Conservation (phyloP, 169 alveolate genomes). For the Babesia bovis region DNA sequence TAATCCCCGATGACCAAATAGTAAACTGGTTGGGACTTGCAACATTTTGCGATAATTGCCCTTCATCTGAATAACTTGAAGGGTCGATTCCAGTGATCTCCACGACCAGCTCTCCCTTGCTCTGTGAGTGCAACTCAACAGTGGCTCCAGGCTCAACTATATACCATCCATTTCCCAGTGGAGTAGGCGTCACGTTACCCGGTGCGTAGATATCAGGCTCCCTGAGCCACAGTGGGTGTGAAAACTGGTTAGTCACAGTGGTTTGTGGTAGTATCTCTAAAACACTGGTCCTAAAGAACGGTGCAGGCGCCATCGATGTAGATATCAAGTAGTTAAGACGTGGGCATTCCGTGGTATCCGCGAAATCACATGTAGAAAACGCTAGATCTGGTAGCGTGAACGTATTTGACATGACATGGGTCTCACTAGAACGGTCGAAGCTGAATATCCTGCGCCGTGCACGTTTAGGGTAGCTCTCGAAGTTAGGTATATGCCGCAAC, state of each 20-base stretch:
- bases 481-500: slow-evolving; percentile 38
- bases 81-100: slow-evolving; percentile 76
- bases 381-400: slow-evolving; percentile 60
- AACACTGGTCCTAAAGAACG: slow-evolving; percentile 81
- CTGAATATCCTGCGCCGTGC: slow-evolving; percentile 15
- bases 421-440: slow-evolving; percentile 32
- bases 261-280: slow-evolving; percentile 79
- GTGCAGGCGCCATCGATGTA: slow-evolving; percentile 82
- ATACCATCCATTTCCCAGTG: slow-evolving; percentile 51
- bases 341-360: slow-evolving; percentile 69
- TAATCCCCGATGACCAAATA: slow-evolving; percentile 53
- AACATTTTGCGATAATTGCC: neutral
- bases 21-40: neutral
- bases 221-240: slow-evolving; percentile 64
- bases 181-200: slow-evolving; percentile 27
- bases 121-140: slow-evolving; percentile 83
- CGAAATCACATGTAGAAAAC: slow-evolving; percentile 50
- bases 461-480: slow-evolving; percentile 32
- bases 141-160: slow-evolving; percentile 72
- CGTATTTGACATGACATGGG: slow-evolving; percentile 51
- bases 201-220: slow-evolving; percentile 35
- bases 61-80: neutral
- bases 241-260: slow-evolving; percentile 67
- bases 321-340: slow-evolving; percentile 74
- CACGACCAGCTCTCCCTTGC: slow-evolving; percentile 69